Evolutionary conservation across 148 eudicot genomes (phyloP).

Genomic region (Hydrangea macrophylla): DNA sequence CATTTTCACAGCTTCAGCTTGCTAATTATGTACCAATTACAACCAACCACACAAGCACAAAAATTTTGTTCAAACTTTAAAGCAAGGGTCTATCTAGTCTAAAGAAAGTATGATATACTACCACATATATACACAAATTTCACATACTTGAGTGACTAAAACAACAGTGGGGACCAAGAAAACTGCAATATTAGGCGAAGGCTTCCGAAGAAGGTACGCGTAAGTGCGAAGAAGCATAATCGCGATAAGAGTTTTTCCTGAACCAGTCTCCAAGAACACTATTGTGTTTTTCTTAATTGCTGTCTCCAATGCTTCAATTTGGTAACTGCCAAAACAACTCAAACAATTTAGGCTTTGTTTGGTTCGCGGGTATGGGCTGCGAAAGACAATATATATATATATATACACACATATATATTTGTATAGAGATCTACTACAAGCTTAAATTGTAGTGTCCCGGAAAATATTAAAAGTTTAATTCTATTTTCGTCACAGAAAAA

Average conservation of each 20-base stretch:
- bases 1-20: conserved; percentile 58
- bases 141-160: conserved; percentile 74
- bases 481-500: no score
- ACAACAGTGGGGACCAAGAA: conserved; percentile 94
- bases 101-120: background rate
- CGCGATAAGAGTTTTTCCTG: conserved; percentile 89
- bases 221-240: conserved; percentile 84
- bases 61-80: background rate
- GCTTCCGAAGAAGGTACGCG: conserved; percentile 58
- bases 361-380: no score
- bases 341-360: no score
- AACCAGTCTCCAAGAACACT: conserved; percentile 85
- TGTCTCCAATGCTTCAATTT: conserved; percentile 76
- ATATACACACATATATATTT: no score
- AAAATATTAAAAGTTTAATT: no score
- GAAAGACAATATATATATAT: no score
- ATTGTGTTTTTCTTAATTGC: conserved; percentile 81
- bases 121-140: background rate
- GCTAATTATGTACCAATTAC: conserved; percentile 36
- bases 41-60: conserved; percentile 1
- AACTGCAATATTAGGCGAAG: conserved; percentile 59
- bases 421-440: no score
- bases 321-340: conserved; percentile 61
- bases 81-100: no score
- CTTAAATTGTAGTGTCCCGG: no score